Conservation (phyloP, 2,329 filamentous ascomycete species). For the Fusarium goolgardi region DNA sequence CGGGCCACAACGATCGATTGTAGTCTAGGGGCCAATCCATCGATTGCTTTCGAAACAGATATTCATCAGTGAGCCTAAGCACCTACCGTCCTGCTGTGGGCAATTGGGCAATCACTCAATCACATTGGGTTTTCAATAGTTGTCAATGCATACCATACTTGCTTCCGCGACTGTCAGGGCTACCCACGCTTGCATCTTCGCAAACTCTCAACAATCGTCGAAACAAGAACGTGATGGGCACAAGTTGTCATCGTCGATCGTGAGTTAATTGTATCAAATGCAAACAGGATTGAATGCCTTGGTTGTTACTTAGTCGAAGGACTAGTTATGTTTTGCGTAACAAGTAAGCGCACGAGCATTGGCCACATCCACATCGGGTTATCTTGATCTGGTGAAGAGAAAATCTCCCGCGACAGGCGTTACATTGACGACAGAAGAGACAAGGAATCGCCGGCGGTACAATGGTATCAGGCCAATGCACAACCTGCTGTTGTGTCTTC, state of each 20-base stretch:
- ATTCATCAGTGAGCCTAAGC: not conserved
- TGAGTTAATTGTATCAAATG: slow-evolving; percentile 20
- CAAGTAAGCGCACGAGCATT: slow-evolving; percentile 25
- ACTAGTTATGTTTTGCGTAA: slow-evolving; percentile 35
- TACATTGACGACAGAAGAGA: slow-evolving; percentile 15
- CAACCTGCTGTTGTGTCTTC: slow-evolving; percentile 34
- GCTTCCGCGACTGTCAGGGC: slow-evolving; percentile 10
- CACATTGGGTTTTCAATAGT: slow-evolving; percentile 6
- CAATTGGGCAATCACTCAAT: not conserved
- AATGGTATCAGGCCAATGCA: slow-evolving; percentile 32
- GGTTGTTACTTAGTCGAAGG: slow-evolving; percentile 17
- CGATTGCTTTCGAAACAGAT: not conserved
- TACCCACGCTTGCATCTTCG: slow-evolving; percentile 32
- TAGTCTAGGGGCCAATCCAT: not conserved
- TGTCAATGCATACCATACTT: slow-evolving; percentile 19
- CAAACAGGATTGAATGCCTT: slow-evolving; percentile 18
- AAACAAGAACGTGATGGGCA: slow-evolving; percentile 14
- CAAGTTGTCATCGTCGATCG: slow-evolving; percentile 17
- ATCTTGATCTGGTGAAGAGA: slow-evolving; percentile 28
- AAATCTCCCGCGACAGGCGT: slow-evolving; percentile 28
- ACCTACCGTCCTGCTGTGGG: not conserved
- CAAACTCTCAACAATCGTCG: slow-evolving; percentile 1
- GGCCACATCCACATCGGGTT: slow-evolving; percentile 32
- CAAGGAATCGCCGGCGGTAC: slow-evolving; percentile 38
- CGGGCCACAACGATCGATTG: slow-evolving; percentile 1